Base-by-base conservation (phyloP, 164 flowering plant genomes). In the Aristolochia californica region DNA sequence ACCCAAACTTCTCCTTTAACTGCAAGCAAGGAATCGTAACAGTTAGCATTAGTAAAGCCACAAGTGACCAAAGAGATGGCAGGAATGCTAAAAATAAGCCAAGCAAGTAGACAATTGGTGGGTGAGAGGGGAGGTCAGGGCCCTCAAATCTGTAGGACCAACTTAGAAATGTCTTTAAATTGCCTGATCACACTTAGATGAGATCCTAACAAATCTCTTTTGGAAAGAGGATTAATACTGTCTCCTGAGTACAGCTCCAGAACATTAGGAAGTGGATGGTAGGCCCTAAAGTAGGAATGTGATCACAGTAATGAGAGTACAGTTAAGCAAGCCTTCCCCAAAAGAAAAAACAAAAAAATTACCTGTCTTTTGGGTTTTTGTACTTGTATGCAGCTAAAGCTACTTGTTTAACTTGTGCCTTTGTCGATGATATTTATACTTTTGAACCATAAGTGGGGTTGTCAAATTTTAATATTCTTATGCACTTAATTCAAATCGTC, bases 1-100 rank as follows among this genome's bases (percentile, higher is more conserved):
- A 80, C 1, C 93, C 88, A 40, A 77, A 80, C 51, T 68, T 79
- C 69, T 62, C 74, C 68, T 56, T 80, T 1, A 85, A 67, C 97
- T 90, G 93, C 57, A 54, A 11, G 34, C 26, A 45, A 3, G 10
- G 45, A 62, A 20, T 30, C 10, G 48, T 26, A 18, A 21, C 27
- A 45, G 12, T 13, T 21, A 16, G 47, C 51, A 58, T 45, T 23
- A 58, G 49, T 43, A 38, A 56, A 3, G 12, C 24, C 20, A 54
- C 20, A 27, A 2, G 2, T 26, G n/a, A 25, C 27, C 17, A 13
- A 53, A 28, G 17, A 54, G 22, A 27, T 54, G 56, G 20, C 43
- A 12, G 2, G 26, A 11, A 23, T 34, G 17, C 43, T 15, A 26
- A 49, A 11, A 50, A 20, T 34, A 34, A 8, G 40, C 7, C 40